These are phyloP conservation scores for Aspergillus amoenus DNA, from an alignment of 2,329 filamentous ascomycete genomes.

Conservation along the genomic window DNA sequence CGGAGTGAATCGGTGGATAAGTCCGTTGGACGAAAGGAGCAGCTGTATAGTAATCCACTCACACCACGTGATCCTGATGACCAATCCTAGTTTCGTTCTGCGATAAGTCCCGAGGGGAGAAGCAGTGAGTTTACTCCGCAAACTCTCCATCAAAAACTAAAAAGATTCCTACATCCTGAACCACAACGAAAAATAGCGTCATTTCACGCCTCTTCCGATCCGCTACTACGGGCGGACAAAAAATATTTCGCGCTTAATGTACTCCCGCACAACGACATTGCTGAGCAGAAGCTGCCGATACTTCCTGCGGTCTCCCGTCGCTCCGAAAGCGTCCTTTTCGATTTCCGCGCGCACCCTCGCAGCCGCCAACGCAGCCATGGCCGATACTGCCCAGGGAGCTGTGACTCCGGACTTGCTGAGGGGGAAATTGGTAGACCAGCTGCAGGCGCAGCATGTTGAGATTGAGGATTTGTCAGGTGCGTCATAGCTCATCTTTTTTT, in stretches of 20 bases:
- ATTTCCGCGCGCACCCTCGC: constrained; percentile 35
- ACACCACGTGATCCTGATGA: neutral
- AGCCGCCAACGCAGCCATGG: constrained; percentile 40
- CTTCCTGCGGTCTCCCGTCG: constrained; percentile 31
- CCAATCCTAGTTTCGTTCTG: neutral
- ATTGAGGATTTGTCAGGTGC: constrained; percentile 91
- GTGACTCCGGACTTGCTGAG: constrained; percentile 74
- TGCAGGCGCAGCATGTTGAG: constrained; percentile 76
- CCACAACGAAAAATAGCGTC: neutral
- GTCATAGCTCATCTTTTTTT: constrained; percentile 19
- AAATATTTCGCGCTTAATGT: constrained; percentile 33
- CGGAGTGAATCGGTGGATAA: neutral
- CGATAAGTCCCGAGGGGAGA: neutral
- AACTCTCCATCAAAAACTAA: neutral
- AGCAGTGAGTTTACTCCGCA: neutral
- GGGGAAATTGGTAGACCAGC: constrained; percentile 65
- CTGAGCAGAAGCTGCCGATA: constrained; percentile 43
- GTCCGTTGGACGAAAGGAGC: neutral
- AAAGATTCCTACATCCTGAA: neutral
- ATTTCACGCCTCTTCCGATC: neutral
- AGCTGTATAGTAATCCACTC: neutral
- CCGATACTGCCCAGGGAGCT: constrained; percentile 48
- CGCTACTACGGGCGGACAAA: neutral
- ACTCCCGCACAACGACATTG: constrained; percentile 35
- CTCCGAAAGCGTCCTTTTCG: constrained; percentile 31